These are phyloP conservation scores for Hypoxylon subgilvum DNA, from an alignment of 495 filamentous ascomycete species.

Conservation along the genomic window DNA sequence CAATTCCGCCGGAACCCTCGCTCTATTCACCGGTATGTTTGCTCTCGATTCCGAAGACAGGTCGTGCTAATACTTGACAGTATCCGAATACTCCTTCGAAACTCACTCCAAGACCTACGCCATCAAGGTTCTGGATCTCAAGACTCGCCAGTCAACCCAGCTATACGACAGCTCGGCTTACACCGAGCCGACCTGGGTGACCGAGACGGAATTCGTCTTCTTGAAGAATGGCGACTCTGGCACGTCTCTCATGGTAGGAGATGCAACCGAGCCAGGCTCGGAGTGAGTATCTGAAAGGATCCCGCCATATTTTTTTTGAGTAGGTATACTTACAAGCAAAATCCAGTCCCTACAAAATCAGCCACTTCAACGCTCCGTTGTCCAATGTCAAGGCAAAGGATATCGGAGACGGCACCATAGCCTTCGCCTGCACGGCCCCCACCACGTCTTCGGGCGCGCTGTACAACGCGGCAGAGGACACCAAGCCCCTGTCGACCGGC, in stretches of 20 bases:
- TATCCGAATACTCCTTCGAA: conserved; percentile 82
- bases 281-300: conserved; percentile 32
- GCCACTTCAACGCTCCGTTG: conserved; percentile 68
- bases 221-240: conserved; percentile 62
- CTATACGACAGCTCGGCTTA: conserved; percentile 68
- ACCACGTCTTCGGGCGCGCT: conserved; percentile 66
- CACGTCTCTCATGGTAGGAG: conserved; percentile 67
- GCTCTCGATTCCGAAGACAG: neutral
- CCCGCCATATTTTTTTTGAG: neutral
- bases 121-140: conserved; percentile 76
- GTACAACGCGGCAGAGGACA: conserved; percentile 64
- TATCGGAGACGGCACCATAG: conserved; percentile 67
- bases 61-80: conserved; percentile 16
- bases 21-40: conserved; percentile 66
- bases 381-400: conserved; percentile 75
- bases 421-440: conserved; percentile 69
- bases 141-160: conserved; percentile 67
- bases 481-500: conserved; percentile 62
- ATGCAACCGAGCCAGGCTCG: conserved; percentile 60
- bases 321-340: conserved; percentile 1
- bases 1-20: conserved; percentile 70
- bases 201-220: conserved; percentile 68
- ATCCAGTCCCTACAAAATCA: conserved; percentile 63
- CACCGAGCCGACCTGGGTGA: conserved; percentile 79
- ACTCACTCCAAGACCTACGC: conserved; percentile 75